A percentile compares a stretch with the other conserved stretches of the same genome.
These are phyloP conservation scores for Strigomonas galati DNA, from an alignment of 208 protist genomes.

Conservation along the genomic window DNA sequence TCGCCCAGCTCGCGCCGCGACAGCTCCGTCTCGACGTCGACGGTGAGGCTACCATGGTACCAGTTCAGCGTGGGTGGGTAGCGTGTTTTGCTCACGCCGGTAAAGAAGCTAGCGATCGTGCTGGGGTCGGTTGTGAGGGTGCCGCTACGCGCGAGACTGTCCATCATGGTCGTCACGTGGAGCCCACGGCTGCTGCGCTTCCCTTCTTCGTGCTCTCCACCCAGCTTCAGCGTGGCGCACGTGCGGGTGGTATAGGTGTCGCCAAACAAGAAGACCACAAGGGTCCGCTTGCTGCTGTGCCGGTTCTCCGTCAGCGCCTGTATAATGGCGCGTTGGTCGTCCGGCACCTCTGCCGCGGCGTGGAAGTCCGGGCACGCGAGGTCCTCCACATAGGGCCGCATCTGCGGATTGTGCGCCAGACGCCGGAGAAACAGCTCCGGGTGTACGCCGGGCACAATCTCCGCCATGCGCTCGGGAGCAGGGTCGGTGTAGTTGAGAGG, in stretches of 20 bases:
- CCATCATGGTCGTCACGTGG: slow-evolving; percentile 13
- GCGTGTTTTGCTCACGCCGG: slow-evolving; percentile 27
- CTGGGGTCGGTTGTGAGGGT: slow-evolving; percentile 15
- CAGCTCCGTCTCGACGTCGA: slow-evolving; percentile 25
- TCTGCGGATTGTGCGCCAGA: slow-evolving; percentile 16
- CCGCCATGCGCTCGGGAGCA: slow-evolving; percentile 28
- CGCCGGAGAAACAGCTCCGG: slow-evolving; percentile 24
- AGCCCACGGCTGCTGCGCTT: not conserved
- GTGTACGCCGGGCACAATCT: slow-evolving; percentile 31
- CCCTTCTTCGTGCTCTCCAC: too few relatives aligned
- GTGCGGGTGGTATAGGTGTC: slow-evolving; percentile 71
- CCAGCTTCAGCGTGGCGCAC: slow-evolving; percentile 6
- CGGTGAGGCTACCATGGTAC: slow-evolving; percentile 48
- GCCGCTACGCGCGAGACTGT: slow-evolving; percentile 25
- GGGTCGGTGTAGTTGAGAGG: slow-evolving; percentile 50
- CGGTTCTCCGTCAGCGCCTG: slow-evolving; percentile 9
- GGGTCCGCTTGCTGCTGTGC: slow-evolving; percentile 26
- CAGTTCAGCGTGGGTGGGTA: slow-evolving; percentile 51
- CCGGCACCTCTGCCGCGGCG: not conserved
- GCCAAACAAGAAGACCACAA: slow-evolving; percentile 67
- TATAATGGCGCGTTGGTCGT: slow-evolving; percentile 3
- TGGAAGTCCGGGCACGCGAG: not conserved
- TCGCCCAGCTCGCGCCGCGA: slow-evolving; percentile 25
- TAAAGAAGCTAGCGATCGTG: slow-evolving; percentile 16
- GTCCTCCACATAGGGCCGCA: slow-evolving; percentile 28